These are phyloP conservation scores for Sclerospora graminicola DNA, from an alignment of 352 stramenopile species.

Conservation along the genomic window DNA sequence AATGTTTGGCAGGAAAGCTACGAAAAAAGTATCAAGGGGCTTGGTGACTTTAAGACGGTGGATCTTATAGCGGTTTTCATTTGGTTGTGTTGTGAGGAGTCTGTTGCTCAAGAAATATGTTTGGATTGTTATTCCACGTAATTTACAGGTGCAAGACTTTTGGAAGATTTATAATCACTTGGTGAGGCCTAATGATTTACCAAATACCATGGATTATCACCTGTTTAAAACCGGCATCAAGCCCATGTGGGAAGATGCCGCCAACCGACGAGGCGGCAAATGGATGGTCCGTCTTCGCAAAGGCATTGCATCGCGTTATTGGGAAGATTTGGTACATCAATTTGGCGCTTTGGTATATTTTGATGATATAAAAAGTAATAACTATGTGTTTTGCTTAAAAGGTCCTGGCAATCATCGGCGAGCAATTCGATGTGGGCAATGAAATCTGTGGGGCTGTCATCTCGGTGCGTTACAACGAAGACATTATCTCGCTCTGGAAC, in stretches of 20 bases:
- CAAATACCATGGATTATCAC: constrained; percentile 88
- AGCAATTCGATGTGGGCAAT: constrained; percentile 91
- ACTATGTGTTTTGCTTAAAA: constrained; percentile 9
- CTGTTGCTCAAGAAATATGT: background rate
- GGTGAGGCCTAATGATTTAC: constrained; percentile 84
- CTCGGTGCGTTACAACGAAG: constrained; percentile 88
- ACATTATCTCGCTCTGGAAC: constrained; percentile 93
- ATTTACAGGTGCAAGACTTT: constrained; percentile 80
- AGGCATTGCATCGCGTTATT: constrained; percentile 85
- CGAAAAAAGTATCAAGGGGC: constrained; percentile 90
- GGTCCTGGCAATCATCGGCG: constrained; percentile 88
- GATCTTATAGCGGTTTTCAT: background rate
- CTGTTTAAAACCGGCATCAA: constrained; percentile 92
- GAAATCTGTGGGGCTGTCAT: constrained; percentile 89
- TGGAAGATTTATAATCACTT: constrained; percentile 92
- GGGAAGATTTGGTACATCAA: constrained; percentile 78
- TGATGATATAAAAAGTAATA: background rate
- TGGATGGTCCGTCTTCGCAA: constrained; percentile 91
- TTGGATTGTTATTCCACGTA: background rate
- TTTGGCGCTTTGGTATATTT: background rate
- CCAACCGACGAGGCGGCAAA: constrained; percentile 87
- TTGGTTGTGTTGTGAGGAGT: background rate
- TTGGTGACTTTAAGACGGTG: constrained; percentile 88
- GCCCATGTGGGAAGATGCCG: constrained; percentile 89
- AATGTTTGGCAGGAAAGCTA: constrained; percentile 70